A percentile compares a stretch with the other conserved stretches of the same genome.
These are phyloP conservation scores for Cordyceps farinosa DNA, from an alignment of 2,329 filamentous ascomycete genomes.

Conservation along the genomic window DNA sequence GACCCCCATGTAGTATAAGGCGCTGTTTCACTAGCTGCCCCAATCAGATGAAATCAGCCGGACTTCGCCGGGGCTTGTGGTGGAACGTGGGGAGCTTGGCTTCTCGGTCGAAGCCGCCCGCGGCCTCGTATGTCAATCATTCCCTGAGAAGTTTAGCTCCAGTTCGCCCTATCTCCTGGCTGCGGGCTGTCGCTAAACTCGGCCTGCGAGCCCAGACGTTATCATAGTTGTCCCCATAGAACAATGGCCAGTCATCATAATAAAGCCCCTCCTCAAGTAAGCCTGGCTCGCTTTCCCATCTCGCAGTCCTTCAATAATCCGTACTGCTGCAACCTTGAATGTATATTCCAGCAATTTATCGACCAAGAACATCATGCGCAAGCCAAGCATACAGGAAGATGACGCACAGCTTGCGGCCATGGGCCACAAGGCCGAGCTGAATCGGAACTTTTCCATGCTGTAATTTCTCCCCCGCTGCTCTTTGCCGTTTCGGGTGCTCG, in stretches of 20 bases:
- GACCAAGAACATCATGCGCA: slow-evolving; percentile 19
- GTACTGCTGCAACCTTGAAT: background rate
- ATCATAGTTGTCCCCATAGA: background rate
- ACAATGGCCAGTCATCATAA: background rate
- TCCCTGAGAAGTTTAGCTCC: background rate
- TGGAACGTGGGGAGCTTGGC: background rate
- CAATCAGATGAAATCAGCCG: background rate
- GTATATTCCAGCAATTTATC: background rate
- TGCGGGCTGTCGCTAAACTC: background rate
- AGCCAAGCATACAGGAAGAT: slow-evolving; percentile 21
- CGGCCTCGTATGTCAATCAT: background rate
- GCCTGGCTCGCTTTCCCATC: background rate
- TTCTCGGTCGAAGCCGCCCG: background rate
- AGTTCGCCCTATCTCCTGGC: too few species aligned
- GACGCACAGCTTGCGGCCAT: slow-evolving; percentile 27
- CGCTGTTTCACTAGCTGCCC: background rate
- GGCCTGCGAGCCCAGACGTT: too few species aligned
- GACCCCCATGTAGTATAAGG: slow-evolving; percentile 1
- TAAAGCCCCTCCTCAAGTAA: background rate
- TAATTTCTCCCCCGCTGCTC: slow-evolving; percentile 10
- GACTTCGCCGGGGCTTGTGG: background rate
- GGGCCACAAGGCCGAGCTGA: slow-evolving; percentile 26
- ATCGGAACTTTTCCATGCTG: slow-evolving; percentile 27
- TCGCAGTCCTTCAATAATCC: background rate
- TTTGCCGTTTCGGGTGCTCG: background rate